Evolutionary conservation across 306 rosid species (phyloP), one percentile per base, ranked within the genome.

Genomic region (Acacia confusa): DNA sequence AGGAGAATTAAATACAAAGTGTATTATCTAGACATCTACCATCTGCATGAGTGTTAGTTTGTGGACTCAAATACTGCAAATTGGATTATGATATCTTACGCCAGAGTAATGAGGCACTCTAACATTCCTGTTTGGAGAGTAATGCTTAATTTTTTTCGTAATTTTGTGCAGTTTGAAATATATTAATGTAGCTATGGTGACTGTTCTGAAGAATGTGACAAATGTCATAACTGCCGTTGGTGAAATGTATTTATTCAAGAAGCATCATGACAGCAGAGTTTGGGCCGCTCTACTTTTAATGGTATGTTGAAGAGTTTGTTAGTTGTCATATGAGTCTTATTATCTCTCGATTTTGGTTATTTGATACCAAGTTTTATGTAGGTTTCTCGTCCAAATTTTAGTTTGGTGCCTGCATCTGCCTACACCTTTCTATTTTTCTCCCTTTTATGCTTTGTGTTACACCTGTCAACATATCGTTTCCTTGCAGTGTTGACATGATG

Each of bases 141-240:
- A 67, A 70, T 58, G 12, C 72, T 82, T 53, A 84, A 61, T 70
- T 71, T 76, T 28, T 22, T 17, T 84, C 73, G 34, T 78, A 72
- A 79, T 77, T 73, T 22, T 83, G 70, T 89, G 96, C 99, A 96
- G 99, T 88, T 91, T 96, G 90, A 96, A 85, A 90, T 92, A 92
- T 90, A 96, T 93, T 84, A 96, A 96, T 83, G 97, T 96, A 57
- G 99, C 99, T 24, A 96, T 96, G 99, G 97, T 96, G 84, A 96
- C 99, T 14, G 97, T 96, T 85, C 86, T 96, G 89, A 96, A 96
- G 92, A 96, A 96, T 83, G 97, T 93, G 86, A 93, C 99, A 47
- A 96, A 96, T 85, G 99, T 96, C 86, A 93, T 96, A 81, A 96
- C 99, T 14, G 99, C 99, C 70, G 38, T 96, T 41, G 99, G 99